phyloP scores from a whole-genome alignment of 345 rosid species.

The Theobroma cacao region DNA sequence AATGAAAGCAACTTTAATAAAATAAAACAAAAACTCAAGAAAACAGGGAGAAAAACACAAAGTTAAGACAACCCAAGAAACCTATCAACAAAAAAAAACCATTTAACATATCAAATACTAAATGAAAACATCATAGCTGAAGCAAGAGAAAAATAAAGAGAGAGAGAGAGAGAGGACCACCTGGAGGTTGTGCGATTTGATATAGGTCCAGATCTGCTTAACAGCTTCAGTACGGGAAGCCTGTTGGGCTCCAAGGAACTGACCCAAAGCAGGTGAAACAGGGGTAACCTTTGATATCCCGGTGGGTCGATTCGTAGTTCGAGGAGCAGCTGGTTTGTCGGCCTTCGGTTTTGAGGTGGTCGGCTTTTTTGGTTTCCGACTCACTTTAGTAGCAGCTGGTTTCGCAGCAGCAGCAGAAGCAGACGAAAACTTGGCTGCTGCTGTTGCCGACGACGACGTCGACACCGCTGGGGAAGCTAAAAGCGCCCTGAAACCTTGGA shows the following conservation, averaged over 20 bases:
- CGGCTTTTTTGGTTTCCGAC: neutral
- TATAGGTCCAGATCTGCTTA: conserved; percentile 73
- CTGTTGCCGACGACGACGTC: neutral
- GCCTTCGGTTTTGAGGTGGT: conserved; percentile 18
- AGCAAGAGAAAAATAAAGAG: neutral
- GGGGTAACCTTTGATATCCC: conserved; percentile 54
- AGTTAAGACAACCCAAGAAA: neutral
- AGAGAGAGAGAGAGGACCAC: too few species aligned
- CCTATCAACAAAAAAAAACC: neutral
- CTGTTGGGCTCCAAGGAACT: conserved; percentile 56
- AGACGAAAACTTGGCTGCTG: conserved; percentile 16
- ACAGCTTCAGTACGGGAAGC: conserved; percentile 65
- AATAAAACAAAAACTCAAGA: neutral
- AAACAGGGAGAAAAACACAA: neutral
- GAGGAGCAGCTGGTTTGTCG: conserved; percentile 29
- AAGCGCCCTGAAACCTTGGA: conserved; percentile 56
- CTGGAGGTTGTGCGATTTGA: conserved; percentile 80
- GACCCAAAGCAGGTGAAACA: conserved; percentile 61
- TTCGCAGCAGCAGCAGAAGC: neutral
- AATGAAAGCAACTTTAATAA: neutral
- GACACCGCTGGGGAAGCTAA: conserved; percentile 41
- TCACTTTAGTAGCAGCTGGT: neutral
- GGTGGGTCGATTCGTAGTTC: too few species aligned
- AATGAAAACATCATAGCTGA: too few species aligned
- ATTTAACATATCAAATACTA: neutral